Base-by-base conservation (phyloP, 352 stramenopile genomes). In the Phytophthora sojae region DNA sequence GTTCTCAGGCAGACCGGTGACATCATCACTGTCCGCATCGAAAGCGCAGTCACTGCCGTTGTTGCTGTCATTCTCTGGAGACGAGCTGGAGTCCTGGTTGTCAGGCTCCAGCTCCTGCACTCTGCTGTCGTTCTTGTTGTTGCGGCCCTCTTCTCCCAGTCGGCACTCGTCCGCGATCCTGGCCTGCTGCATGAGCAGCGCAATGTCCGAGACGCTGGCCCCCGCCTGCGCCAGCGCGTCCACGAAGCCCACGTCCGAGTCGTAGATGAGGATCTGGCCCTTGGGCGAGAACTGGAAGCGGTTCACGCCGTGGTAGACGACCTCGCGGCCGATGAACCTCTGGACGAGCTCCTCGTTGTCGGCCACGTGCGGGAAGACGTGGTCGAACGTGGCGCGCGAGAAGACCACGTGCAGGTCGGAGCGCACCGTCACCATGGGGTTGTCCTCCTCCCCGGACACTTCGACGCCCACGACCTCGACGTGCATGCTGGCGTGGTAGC, bases 161-260 rank as follows among this genome's bases (percentile, higher is more conserved):
- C 79, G 54, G 54, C 68, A 76, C 49, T 83, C 75, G 52, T 86
- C 69, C 1, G 73, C 66, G 71, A 93, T 87, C 19, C 60, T 58
- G 6, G 83, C 81, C 35, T 90, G 64, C 19, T 82, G 64, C 77
- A 92, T 88, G 5, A 91, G 66, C 51, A 70, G 26, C 8, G 70
- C 64, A 19, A 91, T 76, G 49, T 92, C 86, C 14, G 64, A 52
- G 23, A 90, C 45, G 45, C 49, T 82, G 11, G 68, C 75, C 23
- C 80, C 77, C 25, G 86, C 79, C 21, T 67, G 44, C 5, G 83
- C 39, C 39, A 90, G 67, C 0, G 81, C 82, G 35, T 80, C 79
- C 3, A 89, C 76, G 44, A 92, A 89, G 39, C 80, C 82, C 8
- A 90, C 85, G 35, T 91, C 73, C 5, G 80, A 77, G 61, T 91